Percentiles rank a stretch among this genome's conserved stretches.
Conservation (phyloP, 805 yeast species). For the Lachancea kluyveri region DNA sequence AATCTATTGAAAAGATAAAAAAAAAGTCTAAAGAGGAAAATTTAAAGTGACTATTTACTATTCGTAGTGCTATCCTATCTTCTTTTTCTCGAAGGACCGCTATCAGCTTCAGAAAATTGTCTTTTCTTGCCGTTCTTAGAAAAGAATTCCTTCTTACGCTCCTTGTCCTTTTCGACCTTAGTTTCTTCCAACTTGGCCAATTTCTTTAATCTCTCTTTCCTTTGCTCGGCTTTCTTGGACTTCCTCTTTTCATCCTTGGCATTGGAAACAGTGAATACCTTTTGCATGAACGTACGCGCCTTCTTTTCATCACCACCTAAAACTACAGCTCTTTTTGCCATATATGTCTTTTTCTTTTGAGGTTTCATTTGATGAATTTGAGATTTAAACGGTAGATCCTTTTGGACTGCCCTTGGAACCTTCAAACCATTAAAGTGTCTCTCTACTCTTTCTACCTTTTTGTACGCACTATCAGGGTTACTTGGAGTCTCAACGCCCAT, state of each 20-base stretch:
- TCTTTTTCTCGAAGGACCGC: conserved; percentile 28
- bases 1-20: not conserved
- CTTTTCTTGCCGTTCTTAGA: conserved; percentile 64
- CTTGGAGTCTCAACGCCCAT: conserved; percentile 58
- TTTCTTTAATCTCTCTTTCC: conserved; percentile 68
- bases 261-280: conserved; percentile 75
- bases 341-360: conserved; percentile 72
- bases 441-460: conserved; percentile 75
- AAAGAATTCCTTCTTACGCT: conserved; percentile 83
- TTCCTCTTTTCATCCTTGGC: conserved; percentile 77
- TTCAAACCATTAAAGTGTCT: conserved; percentile 82
- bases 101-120: conserved; percentile 30
- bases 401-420: conserved; percentile 75
- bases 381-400: conserved; percentile 83
- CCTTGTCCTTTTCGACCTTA: conserved; percentile 68
- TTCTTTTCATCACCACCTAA: conserved; percentile 89
- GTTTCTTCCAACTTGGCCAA: conserved; percentile 68
- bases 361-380: conserved; percentile 88
- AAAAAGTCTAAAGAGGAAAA: not conserved
- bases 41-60: not conserved
- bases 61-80: conserved; percentile 7
- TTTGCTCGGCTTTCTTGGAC: conserved; percentile 67
- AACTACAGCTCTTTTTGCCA: conserved; percentile 90
- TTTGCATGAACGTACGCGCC: conserved; percentile 82
- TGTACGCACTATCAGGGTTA: conserved; percentile 44